A percentile compares a stretch with the other conserved stretches of the same genome.
Evolutionary conservation across 177 flowering plant species (phyloP).

Genomic region (Tripterygium wilfordii): DNA sequence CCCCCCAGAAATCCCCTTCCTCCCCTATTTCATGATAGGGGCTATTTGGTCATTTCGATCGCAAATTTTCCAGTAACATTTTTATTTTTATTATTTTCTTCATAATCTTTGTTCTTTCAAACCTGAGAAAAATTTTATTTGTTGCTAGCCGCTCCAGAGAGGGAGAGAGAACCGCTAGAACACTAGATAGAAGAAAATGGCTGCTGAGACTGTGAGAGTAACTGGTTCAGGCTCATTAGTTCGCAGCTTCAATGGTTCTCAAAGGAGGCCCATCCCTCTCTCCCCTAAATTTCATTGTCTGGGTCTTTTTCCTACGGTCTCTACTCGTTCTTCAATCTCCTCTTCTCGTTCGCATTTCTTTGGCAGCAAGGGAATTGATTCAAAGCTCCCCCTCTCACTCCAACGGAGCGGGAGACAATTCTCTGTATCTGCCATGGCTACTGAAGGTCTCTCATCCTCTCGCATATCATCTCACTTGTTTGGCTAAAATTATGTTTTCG

Average conservation of each 20-base stretch:
- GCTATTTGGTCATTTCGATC: not conserved
- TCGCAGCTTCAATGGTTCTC: conserved; percentile 26
- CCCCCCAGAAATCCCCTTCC: no score
- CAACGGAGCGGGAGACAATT: conserved; percentile 22
- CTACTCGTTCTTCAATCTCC: conserved; percentile 20
- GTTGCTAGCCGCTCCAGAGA: no score
- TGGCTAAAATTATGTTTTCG: not conserved
- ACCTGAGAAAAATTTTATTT: no score
- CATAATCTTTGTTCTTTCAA: no score
- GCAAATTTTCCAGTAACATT: conserved; percentile 4
- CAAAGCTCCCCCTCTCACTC: conserved; percentile 8
- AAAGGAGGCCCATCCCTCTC: conserved; percentile 17
- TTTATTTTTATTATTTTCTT: no score
- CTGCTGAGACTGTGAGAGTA: conserved; percentile 35
- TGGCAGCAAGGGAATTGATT: conserved; percentile 21
- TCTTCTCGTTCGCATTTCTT: conserved; percentile 26
- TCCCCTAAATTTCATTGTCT: conserved; percentile 18
- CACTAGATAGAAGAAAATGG: conserved; percentile 25
- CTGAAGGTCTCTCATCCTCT: conserved; percentile 25
- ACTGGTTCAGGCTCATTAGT: conserved; percentile 17
- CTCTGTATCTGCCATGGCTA: conserved; percentile 40
- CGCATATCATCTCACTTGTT: not conserved
- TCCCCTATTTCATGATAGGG: no score
- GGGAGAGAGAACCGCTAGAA: not conserved
- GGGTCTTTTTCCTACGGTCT: conserved; percentile 21